These are phyloP conservation scores for Jatropha multifida DNA, from an alignment of 441 rosid species.

Conservation along the genomic window DNA sequence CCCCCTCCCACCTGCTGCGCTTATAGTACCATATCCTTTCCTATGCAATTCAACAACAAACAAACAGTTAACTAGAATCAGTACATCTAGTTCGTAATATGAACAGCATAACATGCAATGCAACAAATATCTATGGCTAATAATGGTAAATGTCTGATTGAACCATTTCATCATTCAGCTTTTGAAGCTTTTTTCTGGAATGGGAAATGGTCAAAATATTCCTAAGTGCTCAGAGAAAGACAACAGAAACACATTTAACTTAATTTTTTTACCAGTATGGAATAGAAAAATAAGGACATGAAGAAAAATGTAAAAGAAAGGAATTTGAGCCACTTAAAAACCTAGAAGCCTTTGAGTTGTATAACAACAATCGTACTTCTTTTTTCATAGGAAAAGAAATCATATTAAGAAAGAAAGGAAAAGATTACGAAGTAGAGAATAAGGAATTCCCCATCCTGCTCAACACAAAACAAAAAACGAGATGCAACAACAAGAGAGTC, in stretches of 20 bases:
- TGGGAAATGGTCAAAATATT: background rate
- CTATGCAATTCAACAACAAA: slow-evolving; percentile 46
- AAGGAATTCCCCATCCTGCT: background rate
- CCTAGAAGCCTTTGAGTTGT: background rate
- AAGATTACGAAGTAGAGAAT: background rate
- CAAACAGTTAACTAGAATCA: slow-evolving; percentile 16
- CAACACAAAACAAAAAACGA: slow-evolving; percentile 1
- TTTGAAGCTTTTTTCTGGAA: background rate
- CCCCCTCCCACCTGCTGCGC: slow-evolving; percentile 95
- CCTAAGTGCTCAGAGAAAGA: background rate
- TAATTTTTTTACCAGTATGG: background rate
- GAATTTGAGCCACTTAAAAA: slow-evolving; percentile 9
- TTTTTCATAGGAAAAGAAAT: background rate
- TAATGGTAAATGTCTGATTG: background rate
- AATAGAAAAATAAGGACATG: background rate
- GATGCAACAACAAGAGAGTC: background rate
- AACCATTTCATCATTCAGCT: background rate
- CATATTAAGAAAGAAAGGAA: background rate
- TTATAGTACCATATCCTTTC: slow-evolving; percentile 86
- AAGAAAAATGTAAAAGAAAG: background rate
- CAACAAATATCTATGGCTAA: slow-evolving; percentile 7
- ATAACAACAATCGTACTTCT: background rate
- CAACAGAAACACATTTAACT: background rate
- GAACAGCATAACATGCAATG: slow-evolving; percentile 8
- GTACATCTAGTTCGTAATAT: slow-evolving; percentile 14